Evolutionary conservation across 371 early-diverging fungal species (phyloP).

Genomic region (Syncephalastrum contaminatum): DNA sequence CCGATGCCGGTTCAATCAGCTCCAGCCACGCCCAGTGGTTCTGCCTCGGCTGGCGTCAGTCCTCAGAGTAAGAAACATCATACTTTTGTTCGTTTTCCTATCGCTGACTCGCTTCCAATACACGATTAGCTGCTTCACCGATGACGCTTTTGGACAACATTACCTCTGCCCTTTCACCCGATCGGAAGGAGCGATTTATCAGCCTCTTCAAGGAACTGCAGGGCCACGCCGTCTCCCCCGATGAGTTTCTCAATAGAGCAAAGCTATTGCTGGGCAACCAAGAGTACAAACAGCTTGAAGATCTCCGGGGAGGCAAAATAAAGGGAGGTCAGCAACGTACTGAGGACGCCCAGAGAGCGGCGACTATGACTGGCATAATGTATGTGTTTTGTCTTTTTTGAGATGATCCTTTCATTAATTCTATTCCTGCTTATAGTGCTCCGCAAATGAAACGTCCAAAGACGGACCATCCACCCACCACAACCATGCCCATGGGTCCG

Average conservation of each 20-base stretch:
- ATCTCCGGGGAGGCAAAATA: conserved; percentile 25
- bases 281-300: conserved; percentile 44
- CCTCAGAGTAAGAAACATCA: background rate
- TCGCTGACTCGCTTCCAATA: conserved; percentile 1
- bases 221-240: conserved; percentile 35
- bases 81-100: background rate
- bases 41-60: background rate
- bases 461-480: conserved; percentile 14
- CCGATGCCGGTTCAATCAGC: background rate
- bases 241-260: conserved; percentile 39
- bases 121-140: conserved; percentile 9
- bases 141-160: conserved; percentile 40
- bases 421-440: conserved; percentile 8
- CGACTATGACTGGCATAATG: conserved; percentile 29
- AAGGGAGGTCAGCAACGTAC: conserved; percentile 19
- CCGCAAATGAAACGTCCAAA: conserved; percentile 33
- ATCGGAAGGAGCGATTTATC: conserved; percentile 37
- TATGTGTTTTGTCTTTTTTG: conserved; percentile 14
- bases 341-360: conserved; percentile 30
- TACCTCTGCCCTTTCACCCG: conserved; percentile 36
- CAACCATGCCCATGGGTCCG: conserved; percentile 33
- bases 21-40: background rate
- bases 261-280: conserved; percentile 37
- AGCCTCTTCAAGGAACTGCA: conserved; percentile 38
- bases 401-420: background rate